Conservation (phyloP, 2,329 filamentous ascomycete genomes). For the Monosporascus sp. region DNA sequence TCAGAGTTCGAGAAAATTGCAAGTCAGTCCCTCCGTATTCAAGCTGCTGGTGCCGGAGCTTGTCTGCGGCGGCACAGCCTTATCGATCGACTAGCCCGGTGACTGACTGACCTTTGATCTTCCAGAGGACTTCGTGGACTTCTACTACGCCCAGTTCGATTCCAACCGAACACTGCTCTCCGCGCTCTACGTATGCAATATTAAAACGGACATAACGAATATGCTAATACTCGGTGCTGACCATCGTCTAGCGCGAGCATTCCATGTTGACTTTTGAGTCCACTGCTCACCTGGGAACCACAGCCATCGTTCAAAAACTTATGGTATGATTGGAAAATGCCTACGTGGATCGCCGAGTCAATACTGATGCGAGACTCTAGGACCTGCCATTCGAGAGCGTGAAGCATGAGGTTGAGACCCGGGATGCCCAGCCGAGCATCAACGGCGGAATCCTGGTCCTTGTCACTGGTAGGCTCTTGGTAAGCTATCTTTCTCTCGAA, state of each 20-base stretch:
- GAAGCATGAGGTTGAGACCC: constrained; percentile 67
- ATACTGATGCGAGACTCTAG: constrained; percentile 7
- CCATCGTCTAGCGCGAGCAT: constrained; percentile 55
- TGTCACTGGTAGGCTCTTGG: constrained; percentile 80
- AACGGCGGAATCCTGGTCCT: constrained; percentile 73
- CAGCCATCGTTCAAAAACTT: constrained; percentile 73
- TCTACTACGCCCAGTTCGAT: constrained; percentile 91
- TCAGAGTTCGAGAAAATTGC: constrained; percentile 41
- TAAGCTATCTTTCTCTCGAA: constrained; percentile 38
- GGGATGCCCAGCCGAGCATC: constrained; percentile 76
- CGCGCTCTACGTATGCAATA: constrained; percentile 70
- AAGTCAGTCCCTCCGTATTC: constrained; percentile 32
- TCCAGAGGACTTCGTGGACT: constrained; percentile 78
- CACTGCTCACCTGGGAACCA: constrained; percentile 56
- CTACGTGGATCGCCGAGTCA: neutral
- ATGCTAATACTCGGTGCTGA: constrained; percentile 8
- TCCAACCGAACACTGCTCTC: constrained; percentile 57
- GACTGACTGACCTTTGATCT: constrained; percentile 9
- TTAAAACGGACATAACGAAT: neutral
- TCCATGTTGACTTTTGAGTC: constrained; percentile 96
- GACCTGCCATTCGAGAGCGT: constrained; percentile 48
- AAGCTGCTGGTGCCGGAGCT: neutral
- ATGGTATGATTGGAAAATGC: constrained; percentile 46
- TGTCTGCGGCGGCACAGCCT: constrained; percentile 1
- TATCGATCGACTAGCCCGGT: constrained; percentile 1